Base-by-base conservation (phyloP, 352 stramenopile species). In the Lagenidium sp. region DNA sequence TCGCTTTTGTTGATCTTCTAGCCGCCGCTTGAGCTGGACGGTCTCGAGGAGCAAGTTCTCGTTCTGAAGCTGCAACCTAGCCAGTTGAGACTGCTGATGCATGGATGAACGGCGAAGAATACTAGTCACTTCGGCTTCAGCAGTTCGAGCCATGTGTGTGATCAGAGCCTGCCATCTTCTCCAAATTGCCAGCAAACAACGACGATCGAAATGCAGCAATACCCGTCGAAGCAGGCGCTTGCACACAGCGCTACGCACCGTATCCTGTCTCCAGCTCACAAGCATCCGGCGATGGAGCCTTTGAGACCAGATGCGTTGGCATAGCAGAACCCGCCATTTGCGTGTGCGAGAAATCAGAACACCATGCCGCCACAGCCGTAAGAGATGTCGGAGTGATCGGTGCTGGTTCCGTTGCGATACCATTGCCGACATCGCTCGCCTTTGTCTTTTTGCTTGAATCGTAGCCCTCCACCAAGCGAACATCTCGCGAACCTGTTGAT, bases 41-140 rank as follows among this genome's bases (percentile, higher is more conserved):
- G 43, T 55, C 23, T 62, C 38, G 0, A 69, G 32, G 6, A 65
- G 31, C 48, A 69, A 19, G 7, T 31, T 19, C 40, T 66, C 52
- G n/a, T 52, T 53, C 2, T 45, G 55, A 6, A 16, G 28, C 11
- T 55, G 48, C 1, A 69, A 43, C n/a, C 47, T 37, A 18, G 40
- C 35, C 10, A 51, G 24, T 24, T 55, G 38, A 1, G 10, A 34
- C n/a, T 55, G 47, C 12, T 55, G 50, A n/a, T 43, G 20, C 18
- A 25, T 49, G 1, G 40, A 44, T 19, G 25, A 34, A 10, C 12
- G 36, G 19, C 24, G 41, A 43, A 29, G 38, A 25, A 44, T 21
- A 16, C 23, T 29, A 30, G 4, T 15, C 28, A 28, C 41, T 11
- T 12, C 10, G 15, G 5, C 16, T 43, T 28, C 24, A 28, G 32